Evolutionary conservation across 2,329 filamentous ascomycete species (phyloP).

Genomic region (Pezicula radicicola): DNA sequence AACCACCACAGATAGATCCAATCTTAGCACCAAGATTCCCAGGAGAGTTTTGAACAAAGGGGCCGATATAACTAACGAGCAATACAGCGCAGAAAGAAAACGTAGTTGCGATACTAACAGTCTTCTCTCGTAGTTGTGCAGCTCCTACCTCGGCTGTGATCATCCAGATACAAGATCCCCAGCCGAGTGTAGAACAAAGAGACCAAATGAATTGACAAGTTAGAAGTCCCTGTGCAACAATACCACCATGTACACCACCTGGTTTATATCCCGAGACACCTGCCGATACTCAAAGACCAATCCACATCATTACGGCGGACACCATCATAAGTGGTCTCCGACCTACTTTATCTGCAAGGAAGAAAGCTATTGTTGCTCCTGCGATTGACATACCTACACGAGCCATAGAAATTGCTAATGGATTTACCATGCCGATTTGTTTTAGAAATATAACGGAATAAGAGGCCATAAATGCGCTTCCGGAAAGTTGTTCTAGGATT

Average conservation of each 20-base stretch:
- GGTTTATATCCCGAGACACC: neutral
- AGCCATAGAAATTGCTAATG: neutral
- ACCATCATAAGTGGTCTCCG: neutral
- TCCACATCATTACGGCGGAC: neutral
- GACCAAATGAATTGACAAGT: neutral
- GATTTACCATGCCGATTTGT: neutral
- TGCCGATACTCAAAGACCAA: neutral
- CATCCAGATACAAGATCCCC: slow-evolving; percentile 15
- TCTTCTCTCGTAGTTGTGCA: slow-evolving; percentile 9
- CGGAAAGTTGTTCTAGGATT: slow-evolving; percentile 13
- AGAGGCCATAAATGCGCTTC: slow-evolving; percentile 13
- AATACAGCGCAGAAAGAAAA: slow-evolving; percentile 7
- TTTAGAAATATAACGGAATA: slow-evolving; percentile 7
- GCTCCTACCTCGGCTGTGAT: slow-evolving; percentile 15
- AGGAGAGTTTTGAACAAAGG: slow-evolving; percentile 28
- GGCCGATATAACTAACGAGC: slow-evolving; percentile 31
- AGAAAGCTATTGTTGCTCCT: neutral
- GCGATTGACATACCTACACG: neutral
- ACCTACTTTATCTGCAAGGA: neutral
- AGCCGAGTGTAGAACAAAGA: slow-evolving; percentile 6
- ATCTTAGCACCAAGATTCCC: slow-evolving; percentile 35
- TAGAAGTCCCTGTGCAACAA: neutral
- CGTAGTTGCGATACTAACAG: slow-evolving; percentile 8
- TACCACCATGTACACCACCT: neutral
- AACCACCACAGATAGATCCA: slow-evolving; percentile 32